A percentile compares a stretch with the other conserved stretches of the same genome.
Evolutionary conservation across 164 flowering plant genomes (phyloP).

Genomic region (Vitis riparia): DNA sequence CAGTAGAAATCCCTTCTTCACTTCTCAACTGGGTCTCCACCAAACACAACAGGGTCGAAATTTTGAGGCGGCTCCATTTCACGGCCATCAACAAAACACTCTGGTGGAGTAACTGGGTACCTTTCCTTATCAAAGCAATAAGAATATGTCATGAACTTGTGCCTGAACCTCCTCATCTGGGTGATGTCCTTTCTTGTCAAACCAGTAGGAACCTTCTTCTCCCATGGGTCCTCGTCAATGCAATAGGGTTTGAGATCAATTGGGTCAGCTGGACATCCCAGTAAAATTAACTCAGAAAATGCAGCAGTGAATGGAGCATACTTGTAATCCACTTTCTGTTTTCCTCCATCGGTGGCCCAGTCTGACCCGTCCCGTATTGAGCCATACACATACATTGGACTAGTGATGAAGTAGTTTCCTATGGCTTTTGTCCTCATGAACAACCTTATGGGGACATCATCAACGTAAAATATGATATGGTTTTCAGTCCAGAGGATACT

Average conservation of each 20-base stretch:
- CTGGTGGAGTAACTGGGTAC: slow-evolving; percentile 33
- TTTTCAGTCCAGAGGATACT: slow-evolving; percentile 63
- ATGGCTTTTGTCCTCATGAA: slow-evolving; percentile 19
- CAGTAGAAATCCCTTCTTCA: too few species aligned
- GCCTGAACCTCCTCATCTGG: slow-evolving; percentile 31
- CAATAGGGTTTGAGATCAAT: neutral
- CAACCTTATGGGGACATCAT: slow-evolving; percentile 55
- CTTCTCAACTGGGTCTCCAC: too few species aligned
- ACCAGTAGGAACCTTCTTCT: neutral
- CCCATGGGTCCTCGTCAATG: neutral
- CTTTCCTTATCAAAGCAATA: slow-evolving; percentile 46
- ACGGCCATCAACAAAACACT: slow-evolving; percentile 16
- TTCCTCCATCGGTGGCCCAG: slow-evolving; percentile 75
- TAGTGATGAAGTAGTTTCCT: slow-evolving; percentile 49
- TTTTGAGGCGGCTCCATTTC: too few species aligned
- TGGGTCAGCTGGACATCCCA: slow-evolving; percentile 7
- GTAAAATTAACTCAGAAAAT: slow-evolving; percentile 17
- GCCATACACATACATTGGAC: slow-evolving; percentile 41
- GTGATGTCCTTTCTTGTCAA: neutral
- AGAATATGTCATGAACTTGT: slow-evolving; percentile 43
- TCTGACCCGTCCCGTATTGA: slow-evolving; percentile 55
- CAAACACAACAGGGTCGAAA: too few species aligned
- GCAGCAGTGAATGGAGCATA: slow-evolving; percentile 48
- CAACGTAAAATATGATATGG: slow-evolving; percentile 57
- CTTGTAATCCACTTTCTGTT: slow-evolving; percentile 35